A percentile compares a stretch with the other conserved stretches of the same genome.
These are phyloP conservation scores for Nymphaea thermarum DNA, from an alignment of 164 flowering plant species.

Conservation along the genomic window DNA sequence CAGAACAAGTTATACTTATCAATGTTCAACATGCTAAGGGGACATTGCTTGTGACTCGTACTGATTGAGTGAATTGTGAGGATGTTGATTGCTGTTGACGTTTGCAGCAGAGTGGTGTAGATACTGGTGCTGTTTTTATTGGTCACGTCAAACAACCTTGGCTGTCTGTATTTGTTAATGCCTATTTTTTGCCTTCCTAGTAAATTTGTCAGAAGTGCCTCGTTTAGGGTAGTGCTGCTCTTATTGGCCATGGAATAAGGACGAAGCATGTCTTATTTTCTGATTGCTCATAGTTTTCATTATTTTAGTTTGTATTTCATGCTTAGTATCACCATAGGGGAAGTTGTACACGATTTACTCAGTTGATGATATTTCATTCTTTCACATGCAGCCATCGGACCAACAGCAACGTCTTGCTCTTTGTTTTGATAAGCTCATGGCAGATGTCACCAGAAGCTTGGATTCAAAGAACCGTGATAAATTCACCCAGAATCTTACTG, in stretches of 20 bases:
- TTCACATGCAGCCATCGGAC: constrained; percentile 61
- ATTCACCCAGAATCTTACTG: constrained; percentile 82
- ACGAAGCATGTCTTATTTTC: background rate
- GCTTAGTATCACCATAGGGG: background rate
- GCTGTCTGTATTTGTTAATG: no score
- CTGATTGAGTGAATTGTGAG: no score
- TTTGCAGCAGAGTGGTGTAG: no score
- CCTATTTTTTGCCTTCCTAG: no score
- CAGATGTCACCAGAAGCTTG: constrained; percentile 66
- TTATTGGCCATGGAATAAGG: background rate
- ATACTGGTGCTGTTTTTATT: no score
- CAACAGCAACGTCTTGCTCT: constrained; percentile 67
- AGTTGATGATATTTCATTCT: background rate
- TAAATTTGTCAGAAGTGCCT: background rate
- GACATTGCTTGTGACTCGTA: no score
- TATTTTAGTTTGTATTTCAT: background rate
- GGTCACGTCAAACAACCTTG: no score
- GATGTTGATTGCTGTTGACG: no score
- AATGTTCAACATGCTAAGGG: no score
- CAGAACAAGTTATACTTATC: no score
- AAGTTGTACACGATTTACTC: background rate
- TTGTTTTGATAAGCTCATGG: constrained; percentile 91
- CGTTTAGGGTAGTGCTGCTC: background rate
- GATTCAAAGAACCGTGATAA: constrained; percentile 93
- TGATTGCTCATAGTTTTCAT: background rate